phyloP scores from a whole-genome alignment of 2,329 filamentous ascomycete species.

The Fusarium nygamai region DNA sequence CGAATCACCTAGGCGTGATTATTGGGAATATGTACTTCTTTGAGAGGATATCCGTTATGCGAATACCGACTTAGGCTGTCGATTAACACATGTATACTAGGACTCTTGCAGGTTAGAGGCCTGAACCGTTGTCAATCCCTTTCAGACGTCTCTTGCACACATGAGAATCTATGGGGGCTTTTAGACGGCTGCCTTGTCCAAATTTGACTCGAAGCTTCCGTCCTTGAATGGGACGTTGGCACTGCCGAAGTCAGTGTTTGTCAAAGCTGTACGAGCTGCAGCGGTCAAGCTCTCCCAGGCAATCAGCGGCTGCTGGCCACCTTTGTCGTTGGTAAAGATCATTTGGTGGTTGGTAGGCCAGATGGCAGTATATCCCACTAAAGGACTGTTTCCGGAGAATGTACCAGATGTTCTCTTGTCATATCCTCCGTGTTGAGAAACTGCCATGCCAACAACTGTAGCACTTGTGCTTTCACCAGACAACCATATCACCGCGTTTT shows the following conservation, averaged over 20 bases:
- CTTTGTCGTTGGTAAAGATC: slow-evolving; percentile 48
- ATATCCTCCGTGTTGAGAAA: slow-evolving; percentile 52
- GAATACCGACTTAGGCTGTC: not conserved
- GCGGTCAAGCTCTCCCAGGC: slow-evolving; percentile 55
- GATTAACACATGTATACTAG: not conserved
- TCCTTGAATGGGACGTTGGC: slow-evolving; percentile 57
- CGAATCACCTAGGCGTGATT: not conserved
- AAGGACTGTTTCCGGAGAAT: slow-evolving; percentile 42
- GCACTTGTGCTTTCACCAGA: slow-evolving; percentile 39
- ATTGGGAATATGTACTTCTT: not conserved
- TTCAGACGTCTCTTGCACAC: not conserved
- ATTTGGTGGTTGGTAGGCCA: slow-evolving; percentile 50
- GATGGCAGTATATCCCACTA: slow-evolving; percentile 48
- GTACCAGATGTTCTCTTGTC: slow-evolving; percentile 40
- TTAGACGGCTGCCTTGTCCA: slow-evolving; percentile 33
- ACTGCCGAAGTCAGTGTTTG: slow-evolving; percentile 53
- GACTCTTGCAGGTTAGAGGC: not conserved
- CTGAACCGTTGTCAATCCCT: not conserved
- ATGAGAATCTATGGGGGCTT: not conserved
- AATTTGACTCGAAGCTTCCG: slow-evolving; percentile 38
- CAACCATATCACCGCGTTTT: slow-evolving; percentile 43
- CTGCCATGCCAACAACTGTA: slow-evolving; percentile 47
- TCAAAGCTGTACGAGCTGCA: slow-evolving; percentile 50
- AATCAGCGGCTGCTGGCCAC: slow-evolving; percentile 55
- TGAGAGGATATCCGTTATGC: not conserved